These are phyloP conservation scores for Trichoderma lentiforme DNA, from an alignment of 2,329 filamentous ascomycete species.

Conservation along the genomic window DNA sequence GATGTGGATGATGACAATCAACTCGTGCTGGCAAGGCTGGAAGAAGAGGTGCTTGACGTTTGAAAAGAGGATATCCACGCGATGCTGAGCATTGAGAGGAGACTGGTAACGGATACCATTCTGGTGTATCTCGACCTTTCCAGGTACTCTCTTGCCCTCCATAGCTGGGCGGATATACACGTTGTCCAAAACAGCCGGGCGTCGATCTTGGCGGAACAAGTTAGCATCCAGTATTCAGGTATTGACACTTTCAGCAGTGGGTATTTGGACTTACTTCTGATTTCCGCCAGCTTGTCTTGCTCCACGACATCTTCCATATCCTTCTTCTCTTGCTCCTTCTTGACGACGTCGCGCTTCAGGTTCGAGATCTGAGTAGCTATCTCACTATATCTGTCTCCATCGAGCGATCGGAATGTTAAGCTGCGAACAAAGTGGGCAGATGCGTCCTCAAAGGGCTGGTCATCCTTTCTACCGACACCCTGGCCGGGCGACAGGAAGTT, in stretches of 20 bases:
- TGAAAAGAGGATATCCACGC: constrained; percentile 92
- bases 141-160: constrained; percentile 94
- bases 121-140: constrained; percentile 95
- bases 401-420: constrained; percentile 88
- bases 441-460: constrained; percentile 95
- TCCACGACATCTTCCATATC: constrained; percentile 99
- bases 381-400: constrained; percentile 83
- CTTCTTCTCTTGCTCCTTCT: constrained; percentile 97
- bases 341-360: constrained; percentile 87
- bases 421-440: constrained; percentile 94
- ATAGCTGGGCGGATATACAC: constrained; percentile 93
- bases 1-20: constrained; percentile 97
- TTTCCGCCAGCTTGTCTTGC: constrained; percentile 94
- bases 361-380: constrained; percentile 93
- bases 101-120: constrained; percentile 97
- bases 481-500: constrained; percentile 97
- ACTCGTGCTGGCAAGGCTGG: constrained; percentile 91
- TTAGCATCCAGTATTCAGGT: constrained; percentile 35
- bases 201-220: constrained; percentile 61
- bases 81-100: constrained; percentile 72
- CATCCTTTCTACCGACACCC: constrained; percentile 94
- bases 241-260: background rate
- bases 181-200: constrained; percentile 85
- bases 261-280: constrained; percentile 64
- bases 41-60: constrained; percentile 99